A percentile compares a stretch with the other conserved stretches of the same genome.
phyloP scores from a whole-genome alignment of 1,284 basidiomycete genomes.

The Calocybe gambosa region DNA sequence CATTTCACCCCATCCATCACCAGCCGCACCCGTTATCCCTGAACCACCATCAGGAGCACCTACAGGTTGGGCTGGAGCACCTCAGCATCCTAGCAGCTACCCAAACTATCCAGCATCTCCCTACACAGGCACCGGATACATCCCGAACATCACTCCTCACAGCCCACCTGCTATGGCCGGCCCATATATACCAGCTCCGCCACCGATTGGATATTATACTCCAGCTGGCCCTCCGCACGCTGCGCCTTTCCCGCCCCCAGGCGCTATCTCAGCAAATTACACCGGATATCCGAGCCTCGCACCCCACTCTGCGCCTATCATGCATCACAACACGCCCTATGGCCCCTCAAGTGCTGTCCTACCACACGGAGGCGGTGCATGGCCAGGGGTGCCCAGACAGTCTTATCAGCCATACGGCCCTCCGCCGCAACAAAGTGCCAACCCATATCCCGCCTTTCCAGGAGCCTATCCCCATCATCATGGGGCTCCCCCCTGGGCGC shows the following conservation, averaged over 20 bases:
- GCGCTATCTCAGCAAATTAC: slow-evolving; percentile 16
- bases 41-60: slow-evolving; percentile 9
- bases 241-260: not conserved
- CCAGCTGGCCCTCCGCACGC: slow-evolving; percentile 2
- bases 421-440: slow-evolving; percentile 1
- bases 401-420: not conserved
- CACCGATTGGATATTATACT: slow-evolving; percentile 7
- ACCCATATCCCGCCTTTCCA: slow-evolving; percentile 2
- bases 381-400: not conserved
- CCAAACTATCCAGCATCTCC: slow-evolving; percentile 15
- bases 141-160: slow-evolving; percentile 8
- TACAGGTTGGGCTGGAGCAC: slow-evolving; percentile 11
- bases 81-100: slow-evolving; percentile 13
- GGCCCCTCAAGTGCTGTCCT: not conserved
- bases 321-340: slow-evolving; percentile 1
- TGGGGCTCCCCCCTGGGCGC: not conserved
- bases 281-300: slow-evolving; percentile 15
- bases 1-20: slow-evolving; percentile 5
- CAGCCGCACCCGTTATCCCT: slow-evolving; percentile 18
- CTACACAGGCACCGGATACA: slow-evolving; percentile 11
- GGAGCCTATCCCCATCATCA: not conserved
- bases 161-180: slow-evolving; percentile 5
- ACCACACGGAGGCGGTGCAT: not conserved
- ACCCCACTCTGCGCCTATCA: not conserved
- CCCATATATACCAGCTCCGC: not conserved